Conservation (phyloP, 2,329 filamentous ascomycete species). For the Cordyceps javanica region DNA sequence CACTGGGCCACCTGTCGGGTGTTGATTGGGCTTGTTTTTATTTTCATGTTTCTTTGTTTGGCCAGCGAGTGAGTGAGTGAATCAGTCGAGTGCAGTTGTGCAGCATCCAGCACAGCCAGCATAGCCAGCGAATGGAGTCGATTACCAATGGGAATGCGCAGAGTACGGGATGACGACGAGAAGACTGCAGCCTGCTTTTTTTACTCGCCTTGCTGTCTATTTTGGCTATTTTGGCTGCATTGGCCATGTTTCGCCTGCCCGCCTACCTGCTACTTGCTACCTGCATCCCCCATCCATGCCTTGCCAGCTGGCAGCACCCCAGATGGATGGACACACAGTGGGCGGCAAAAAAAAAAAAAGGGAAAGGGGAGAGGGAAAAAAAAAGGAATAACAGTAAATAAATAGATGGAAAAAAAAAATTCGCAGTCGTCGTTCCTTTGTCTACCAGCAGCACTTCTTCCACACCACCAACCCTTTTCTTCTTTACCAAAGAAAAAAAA, state of each 20-base stretch:
- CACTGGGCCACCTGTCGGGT: neutral
- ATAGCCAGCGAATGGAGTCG: neutral
- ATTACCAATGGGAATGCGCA: neutral
- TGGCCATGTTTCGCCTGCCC: neutral
- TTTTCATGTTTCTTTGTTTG: neutral
- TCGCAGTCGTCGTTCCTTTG: neutral
- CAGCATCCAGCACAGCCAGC: no score
- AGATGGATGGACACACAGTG: neutral
- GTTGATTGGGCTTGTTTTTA: neutral
- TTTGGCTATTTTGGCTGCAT: neutral
- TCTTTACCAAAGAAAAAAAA: slow-evolving; percentile 1
- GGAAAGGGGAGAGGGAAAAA: neutral
- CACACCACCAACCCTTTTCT: neutral
- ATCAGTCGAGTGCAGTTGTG: neutral
- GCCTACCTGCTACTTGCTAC: neutral
- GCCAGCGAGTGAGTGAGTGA: neutral
- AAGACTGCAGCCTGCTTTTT: neutral
- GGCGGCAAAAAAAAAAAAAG: neutral
- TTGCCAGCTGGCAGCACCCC: slow-evolving; percentile 10
- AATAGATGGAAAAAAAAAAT: neutral
- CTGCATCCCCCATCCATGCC: neutral
- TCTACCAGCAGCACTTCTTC: neutral
- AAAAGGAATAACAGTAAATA: no score
- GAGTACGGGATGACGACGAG: neutral
- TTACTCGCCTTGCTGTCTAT: neutral